A percentile compares a stretch with the other conserved stretches of the same genome.
Evolutionary conservation across 1,284 basidiomycete species (phyloP).

Genomic region (Pseudozyma thailandica): DNA sequence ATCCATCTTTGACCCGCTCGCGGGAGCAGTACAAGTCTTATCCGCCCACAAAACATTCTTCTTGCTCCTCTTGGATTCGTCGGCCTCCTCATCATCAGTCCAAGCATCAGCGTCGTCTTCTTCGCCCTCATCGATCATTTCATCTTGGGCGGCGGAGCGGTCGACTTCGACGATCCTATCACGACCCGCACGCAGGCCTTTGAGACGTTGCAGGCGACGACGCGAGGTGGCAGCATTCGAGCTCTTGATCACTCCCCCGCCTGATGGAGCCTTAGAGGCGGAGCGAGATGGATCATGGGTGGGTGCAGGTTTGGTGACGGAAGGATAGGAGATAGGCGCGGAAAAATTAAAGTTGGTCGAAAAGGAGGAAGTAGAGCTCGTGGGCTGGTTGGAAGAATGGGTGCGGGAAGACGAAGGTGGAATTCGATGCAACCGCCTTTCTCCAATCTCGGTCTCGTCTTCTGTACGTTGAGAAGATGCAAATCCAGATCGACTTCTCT

Average conservation of each 20-base stretch:
- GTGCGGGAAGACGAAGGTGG: neutral
- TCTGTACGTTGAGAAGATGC: neutral
- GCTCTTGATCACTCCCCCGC: slow-evolving; percentile 23
- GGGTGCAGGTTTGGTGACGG: neutral
- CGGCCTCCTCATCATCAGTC: slow-evolving; percentile 37
- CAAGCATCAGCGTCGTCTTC: slow-evolving; percentile 24
- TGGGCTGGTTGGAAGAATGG: neutral
- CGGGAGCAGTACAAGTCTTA: neutral
- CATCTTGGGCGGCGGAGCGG: neutral
- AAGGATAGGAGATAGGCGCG: slow-evolving; percentile 11
- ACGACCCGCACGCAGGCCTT: slow-evolving; percentile 32
- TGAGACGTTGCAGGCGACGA: slow-evolving; percentile 20
- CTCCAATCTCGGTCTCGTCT: no score
- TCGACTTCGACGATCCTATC: slow-evolving; percentile 30
- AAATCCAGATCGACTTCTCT: neutral
- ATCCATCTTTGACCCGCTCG: neutral
- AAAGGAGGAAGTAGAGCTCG: slow-evolving; percentile 3
- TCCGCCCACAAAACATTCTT: slow-evolving; percentile 24
- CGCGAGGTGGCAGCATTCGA: slow-evolving; percentile 21
- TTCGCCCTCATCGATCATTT: slow-evolving; percentile 14
- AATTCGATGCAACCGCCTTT: no score
- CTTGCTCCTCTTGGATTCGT: slow-evolving; percentile 1
- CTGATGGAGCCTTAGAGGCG: neutral
- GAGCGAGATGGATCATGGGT: neutral
- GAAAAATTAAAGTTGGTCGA: slow-evolving; percentile 18